phyloP scores from a whole-genome alignment of 306 rosid genomes.

The Corylus avellana region DNA sequence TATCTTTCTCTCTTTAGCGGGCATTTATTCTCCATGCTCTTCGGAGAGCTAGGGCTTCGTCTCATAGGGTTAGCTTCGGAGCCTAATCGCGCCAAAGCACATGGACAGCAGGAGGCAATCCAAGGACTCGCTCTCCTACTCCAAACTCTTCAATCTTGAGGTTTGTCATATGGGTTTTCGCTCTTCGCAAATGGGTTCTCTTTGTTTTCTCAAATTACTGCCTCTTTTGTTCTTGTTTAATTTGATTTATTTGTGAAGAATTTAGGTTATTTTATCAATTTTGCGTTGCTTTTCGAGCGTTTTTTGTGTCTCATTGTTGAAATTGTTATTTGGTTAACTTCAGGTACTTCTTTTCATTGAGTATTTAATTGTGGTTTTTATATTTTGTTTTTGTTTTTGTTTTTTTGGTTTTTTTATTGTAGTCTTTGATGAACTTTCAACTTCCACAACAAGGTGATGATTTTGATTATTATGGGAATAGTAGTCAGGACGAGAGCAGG shows the following conservation, averaged over 20 bases:
- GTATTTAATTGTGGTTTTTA: background rate
- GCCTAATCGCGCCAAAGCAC: conserved; percentile 23
- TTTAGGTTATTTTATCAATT: background rate
- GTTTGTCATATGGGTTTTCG: conserved; percentile 33
- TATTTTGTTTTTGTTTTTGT: conserved; percentile 22
- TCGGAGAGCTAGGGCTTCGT: conserved; percentile 32
- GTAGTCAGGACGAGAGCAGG: conserved; percentile 99
- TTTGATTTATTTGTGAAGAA: background rate
- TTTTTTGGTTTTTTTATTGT: conserved; percentile 47
- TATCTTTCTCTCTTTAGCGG: conserved; percentile 20
- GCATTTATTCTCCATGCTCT: conserved; percentile 35
- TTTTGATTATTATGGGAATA: conserved; percentile 87
- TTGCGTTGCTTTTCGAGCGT: background rate
- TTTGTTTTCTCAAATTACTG: conserved; percentile 2
- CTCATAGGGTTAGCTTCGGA: conserved; percentile 21
- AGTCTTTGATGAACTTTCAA: conserved; percentile 94
- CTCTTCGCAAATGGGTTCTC: conserved; percentile 3
- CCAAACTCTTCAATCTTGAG: conserved; percentile 85
- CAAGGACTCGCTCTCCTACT: conserved; percentile 59
- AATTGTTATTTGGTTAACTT: conserved; percentile 15
- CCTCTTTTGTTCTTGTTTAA: conserved; percentile 7
- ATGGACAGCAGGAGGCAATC: conserved; percentile 72
- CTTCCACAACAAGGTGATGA: conserved; percentile 89
- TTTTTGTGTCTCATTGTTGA: background rate
- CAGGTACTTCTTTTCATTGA: conserved; percentile 3